phyloP scores from a whole-genome alignment of 2,329 filamentous ascomycete genomes.

The Sphaceloma murrayae region DNA sequence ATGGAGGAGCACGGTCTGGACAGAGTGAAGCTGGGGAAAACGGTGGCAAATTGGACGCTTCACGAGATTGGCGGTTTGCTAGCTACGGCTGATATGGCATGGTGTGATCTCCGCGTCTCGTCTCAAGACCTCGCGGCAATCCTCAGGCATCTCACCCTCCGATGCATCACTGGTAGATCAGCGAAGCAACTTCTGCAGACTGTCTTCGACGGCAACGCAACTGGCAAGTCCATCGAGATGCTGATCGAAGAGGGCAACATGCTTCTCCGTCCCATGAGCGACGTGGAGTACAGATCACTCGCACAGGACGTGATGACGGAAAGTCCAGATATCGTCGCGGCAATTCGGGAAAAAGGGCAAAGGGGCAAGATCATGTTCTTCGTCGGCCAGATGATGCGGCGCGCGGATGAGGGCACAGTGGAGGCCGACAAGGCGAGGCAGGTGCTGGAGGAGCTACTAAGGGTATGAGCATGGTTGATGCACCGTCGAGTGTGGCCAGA shows the following conservation, averaged over 20 bases:
- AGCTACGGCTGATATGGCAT: slow-evolving; percentile 31
- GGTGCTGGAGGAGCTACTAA: slow-evolving; percentile 43
- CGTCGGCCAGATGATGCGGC: slow-evolving; percentile 58
- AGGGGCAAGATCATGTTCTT: slow-evolving; percentile 59
- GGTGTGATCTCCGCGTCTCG: slow-evolving; percentile 34
- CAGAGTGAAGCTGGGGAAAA: slow-evolving; percentile 35
- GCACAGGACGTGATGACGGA: slow-evolving; percentile 45
- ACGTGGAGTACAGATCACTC: slow-evolving; percentile 46
- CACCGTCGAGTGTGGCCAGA: not conserved
- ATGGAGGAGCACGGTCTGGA: slow-evolving; percentile 12
- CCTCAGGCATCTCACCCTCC: slow-evolving; percentile 33
- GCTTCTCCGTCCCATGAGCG: slow-evolving; percentile 45
- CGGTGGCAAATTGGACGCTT: slow-evolving; percentile 51
- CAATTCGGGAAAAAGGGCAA: slow-evolving; percentile 51
- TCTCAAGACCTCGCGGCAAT: slow-evolving; percentile 36
- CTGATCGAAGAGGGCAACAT: slow-evolving; percentile 51
- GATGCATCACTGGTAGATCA: slow-evolving; percentile 43
- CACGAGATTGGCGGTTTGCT: slow-evolving; percentile 44
- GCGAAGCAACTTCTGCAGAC: slow-evolving; percentile 51
- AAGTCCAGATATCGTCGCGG: slow-evolving; percentile 49
- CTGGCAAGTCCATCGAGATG: slow-evolving; percentile 36
- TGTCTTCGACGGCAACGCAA: slow-evolving; percentile 36
- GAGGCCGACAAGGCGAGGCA: slow-evolving; percentile 51
- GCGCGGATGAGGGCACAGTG: slow-evolving; percentile 50
- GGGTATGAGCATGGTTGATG: not conserved